Conservation (phyloP, 2,329 filamentous ascomycete species). For the Coniella lustricola region DNA sequence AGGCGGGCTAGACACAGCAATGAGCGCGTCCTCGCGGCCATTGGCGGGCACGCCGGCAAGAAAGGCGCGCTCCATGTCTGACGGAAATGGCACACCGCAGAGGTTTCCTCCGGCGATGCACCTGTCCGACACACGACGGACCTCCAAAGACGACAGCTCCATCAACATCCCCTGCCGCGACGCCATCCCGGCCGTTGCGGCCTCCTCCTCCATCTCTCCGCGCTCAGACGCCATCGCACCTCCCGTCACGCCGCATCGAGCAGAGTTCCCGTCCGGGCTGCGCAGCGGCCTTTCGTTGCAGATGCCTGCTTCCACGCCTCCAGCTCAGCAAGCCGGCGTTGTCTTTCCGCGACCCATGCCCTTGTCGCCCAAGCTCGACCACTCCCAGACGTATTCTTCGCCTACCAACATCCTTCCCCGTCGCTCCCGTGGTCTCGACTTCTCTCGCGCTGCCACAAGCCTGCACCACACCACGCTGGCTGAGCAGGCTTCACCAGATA, state of each 20-base stretch:
- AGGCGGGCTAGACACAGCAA: not conserved
- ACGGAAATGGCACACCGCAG: conserved; percentile 50
- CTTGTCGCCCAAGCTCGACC: conserved; percentile 79
- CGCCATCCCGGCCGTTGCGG: conserved; percentile 15
- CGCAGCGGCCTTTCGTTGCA: conserved; percentile 61
- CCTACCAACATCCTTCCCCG: conserved; percentile 77
- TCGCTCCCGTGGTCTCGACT: conserved; percentile 84
- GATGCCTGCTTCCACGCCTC: conserved; percentile 39
- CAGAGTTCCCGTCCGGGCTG: conserved; percentile 44
- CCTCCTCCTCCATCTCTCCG: conserved; percentile 24
- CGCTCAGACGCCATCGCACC: conserved; percentile 22
- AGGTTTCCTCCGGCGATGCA: conserved; percentile 52
- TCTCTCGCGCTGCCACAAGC: conserved; percentile 86
- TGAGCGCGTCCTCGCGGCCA: not conserved
- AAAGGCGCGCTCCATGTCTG: conserved; percentile 59
- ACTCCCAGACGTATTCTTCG: conserved; percentile 77
- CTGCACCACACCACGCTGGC: conserved; percentile 92
- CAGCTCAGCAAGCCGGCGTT: conserved; percentile 29
- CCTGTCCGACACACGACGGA: conserved; percentile 44
- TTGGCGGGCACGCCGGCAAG: conserved; percentile 32
- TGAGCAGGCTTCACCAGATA: conserved; percentile 80
- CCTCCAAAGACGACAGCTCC: conserved; percentile 61
- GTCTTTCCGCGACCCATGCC: conserved; percentile 52
- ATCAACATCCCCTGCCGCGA: conserved; percentile 31
- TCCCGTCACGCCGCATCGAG: conserved; percentile 67